These are phyloP conservation scores for Phialophora macrospora DNA, from an alignment of 2,329 filamentous ascomycete genomes.

Conservation along the genomic window DNA sequence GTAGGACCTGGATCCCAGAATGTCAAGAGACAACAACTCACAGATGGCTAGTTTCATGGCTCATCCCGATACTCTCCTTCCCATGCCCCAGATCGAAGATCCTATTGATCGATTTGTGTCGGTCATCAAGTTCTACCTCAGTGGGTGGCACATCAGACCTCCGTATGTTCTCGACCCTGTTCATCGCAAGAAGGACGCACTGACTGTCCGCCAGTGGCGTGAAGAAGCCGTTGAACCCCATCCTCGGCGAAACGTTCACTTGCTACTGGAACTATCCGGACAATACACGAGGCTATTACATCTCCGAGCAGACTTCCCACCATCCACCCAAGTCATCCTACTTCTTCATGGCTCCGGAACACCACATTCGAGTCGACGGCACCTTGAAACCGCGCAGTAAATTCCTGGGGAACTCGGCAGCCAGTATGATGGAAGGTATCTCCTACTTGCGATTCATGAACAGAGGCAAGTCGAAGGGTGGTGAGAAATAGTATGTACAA, in stretches of 20 bases:
- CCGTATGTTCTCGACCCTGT: slow-evolving; percentile 66
- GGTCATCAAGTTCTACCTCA: slow-evolving; percentile 97
- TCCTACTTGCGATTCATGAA: slow-evolving; percentile 85
- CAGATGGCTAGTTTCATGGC: slow-evolving; percentile 83
- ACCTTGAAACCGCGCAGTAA: slow-evolving; percentile 93
- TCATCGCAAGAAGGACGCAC: slow-evolving; percentile 12
- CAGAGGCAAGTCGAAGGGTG: slow-evolving; percentile 67
- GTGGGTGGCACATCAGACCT: slow-evolving; percentile 98
- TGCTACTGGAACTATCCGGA: slow-evolving; percentile 94
- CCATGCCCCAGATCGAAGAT: slow-evolving; percentile 85
- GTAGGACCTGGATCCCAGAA: slow-evolving; percentile 52
- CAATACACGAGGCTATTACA: slow-evolving; percentile 87
- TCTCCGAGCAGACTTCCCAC: slow-evolving; percentile 96
- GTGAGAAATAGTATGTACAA: slow-evolving; percentile 81
- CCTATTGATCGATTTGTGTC: slow-evolving; percentile 87
- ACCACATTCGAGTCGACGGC: slow-evolving; percentile 92
- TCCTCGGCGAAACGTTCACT: slow-evolving; percentile 91
- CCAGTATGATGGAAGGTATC: slow-evolving; percentile 97
- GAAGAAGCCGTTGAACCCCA: slow-evolving; percentile 97
- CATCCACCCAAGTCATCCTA: slow-evolving; percentile 99
- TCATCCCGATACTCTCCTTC: slow-evolving; percentile 91
- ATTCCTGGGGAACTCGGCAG: slow-evolving; percentile 95
- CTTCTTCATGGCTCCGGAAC: slow-evolving; percentile 95
- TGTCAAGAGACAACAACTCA: slow-evolving; percentile 33
- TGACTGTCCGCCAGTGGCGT: slow-evolving; percentile 69